Conservation (phyloP, 2,329 filamentous ascomycete species). For the Apiospora aurea region DNA sequence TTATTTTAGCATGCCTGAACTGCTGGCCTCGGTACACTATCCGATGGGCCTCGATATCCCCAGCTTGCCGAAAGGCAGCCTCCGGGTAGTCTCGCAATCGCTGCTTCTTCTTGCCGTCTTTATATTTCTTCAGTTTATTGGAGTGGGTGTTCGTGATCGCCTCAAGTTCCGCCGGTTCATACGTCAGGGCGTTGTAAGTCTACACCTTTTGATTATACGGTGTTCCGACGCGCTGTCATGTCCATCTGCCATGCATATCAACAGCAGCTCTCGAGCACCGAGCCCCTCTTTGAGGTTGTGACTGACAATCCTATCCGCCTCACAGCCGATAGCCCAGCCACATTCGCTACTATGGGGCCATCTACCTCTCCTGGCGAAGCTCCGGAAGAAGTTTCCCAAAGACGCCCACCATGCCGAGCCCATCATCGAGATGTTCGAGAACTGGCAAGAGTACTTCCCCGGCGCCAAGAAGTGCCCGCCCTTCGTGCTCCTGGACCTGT, state of each 20-base stretch:
- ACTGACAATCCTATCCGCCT: not conserved
- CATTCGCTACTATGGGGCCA: conserved; percentile 8
- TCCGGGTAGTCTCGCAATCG: not conserved
- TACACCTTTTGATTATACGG: fast-evolving
- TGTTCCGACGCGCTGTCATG: no score
- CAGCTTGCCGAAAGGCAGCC: conserved; percentile 5
- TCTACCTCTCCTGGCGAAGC: not conserved
- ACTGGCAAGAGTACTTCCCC: conserved; percentile 34
- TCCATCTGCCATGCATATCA: not conserved
- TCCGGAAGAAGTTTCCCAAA: conserved; percentile 26
- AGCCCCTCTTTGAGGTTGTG: not conserved
- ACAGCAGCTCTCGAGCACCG: not conserved
- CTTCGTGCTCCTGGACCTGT: conserved; percentile 42
- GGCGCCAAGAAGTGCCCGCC: conserved; percentile 34
- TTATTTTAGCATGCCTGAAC: no score
- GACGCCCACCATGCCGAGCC: conserved; percentile 34
- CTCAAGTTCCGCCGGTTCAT: not conserved
- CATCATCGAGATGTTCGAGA: conserved; percentile 30
- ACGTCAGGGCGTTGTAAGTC: not conserved
- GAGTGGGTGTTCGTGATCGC: not conserved
- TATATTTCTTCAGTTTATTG: not conserved
- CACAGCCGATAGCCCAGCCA: conserved; percentile 11
- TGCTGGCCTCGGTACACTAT: not conserved
- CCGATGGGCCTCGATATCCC: not conserved
- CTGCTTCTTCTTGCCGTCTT: not conserved